A percentile compares a stretch with the other conserved stretches of the same genome.
These are phyloP conservation scores for Chlamydomonas sphaeroides DNA, from an alignment of 139 green algal species.

Conservation along the genomic window DNA sequence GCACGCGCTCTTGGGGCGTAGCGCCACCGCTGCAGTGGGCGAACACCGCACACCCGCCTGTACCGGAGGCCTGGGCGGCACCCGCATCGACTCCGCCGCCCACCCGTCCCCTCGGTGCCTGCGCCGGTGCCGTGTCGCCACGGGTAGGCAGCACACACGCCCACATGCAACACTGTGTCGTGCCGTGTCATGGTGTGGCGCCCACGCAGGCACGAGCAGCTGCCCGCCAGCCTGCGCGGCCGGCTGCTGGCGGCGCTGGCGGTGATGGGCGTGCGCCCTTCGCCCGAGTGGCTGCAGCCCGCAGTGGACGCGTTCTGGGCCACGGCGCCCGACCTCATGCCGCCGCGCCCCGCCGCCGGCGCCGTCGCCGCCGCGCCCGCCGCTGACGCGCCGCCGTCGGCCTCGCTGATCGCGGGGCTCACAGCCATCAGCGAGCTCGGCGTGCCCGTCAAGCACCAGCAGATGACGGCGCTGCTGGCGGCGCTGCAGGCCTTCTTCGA, in stretches of 20 bases:
- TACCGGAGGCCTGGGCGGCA: too few relatives aligned
- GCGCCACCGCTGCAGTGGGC: too few relatives aligned
- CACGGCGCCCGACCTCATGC: background rate
- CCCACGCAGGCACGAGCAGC: background rate
- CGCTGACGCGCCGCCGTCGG: background rate
- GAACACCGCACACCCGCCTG: too few relatives aligned
- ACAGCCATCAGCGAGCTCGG: background rate
- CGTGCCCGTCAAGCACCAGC: conserved; percentile 20
- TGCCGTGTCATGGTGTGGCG: background rate
- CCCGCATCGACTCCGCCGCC: too few relatives aligned
- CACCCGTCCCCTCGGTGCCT: too few relatives aligned
- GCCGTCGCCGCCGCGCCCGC: too few relatives aligned
- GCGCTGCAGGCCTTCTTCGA: background rate
- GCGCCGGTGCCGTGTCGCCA: too few relatives aligned
- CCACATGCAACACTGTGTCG: too few relatives aligned
- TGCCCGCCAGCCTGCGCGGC: background rate
- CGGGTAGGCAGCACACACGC: too few relatives aligned
- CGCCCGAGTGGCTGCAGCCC: background rate
- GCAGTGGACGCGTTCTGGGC: conserved; percentile 10
- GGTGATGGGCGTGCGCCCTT: conserved; percentile 1
- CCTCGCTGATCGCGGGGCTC: background rate
- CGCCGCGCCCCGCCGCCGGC: too few relatives aligned
- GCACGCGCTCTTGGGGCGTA: too few relatives aligned
- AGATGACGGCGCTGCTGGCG: conserved; percentile 1
- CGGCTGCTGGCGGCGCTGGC: conserved; percentile 14